Evolutionary conservation across 2,329 filamentous ascomycete species (phyloP).

Genomic region (Aureobasidium zeae): DNA sequence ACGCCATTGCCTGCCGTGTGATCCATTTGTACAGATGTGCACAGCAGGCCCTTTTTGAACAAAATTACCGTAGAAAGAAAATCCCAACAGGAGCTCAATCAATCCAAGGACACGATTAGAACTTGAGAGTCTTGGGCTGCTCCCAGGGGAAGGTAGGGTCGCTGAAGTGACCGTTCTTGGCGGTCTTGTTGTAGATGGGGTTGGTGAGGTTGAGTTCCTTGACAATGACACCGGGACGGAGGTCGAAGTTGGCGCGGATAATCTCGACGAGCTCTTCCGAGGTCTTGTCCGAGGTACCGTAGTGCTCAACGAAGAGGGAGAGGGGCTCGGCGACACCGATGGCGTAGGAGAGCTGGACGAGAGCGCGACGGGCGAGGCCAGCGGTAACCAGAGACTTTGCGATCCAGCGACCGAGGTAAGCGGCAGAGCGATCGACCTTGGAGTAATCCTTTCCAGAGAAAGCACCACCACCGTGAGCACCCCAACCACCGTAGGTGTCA

Average conservation of each 20-base stretch:
- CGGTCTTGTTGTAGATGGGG: slow-evolving; percentile 95
- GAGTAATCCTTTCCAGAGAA: slow-evolving; percentile 99
- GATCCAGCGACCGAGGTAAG: slow-evolving; percentile 96
- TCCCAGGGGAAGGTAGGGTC: slow-evolving; percentile 98
- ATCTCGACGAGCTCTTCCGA: slow-evolving; percentile 93
- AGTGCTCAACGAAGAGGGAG: slow-evolving; percentile 94
- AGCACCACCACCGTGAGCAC: slow-evolving; percentile 98
- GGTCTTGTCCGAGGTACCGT: slow-evolving; percentile 83
- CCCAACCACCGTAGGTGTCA: slow-evolving; percentile 99
- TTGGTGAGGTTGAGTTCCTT: slow-evolving; percentile 90
- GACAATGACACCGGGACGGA: slow-evolving; percentile 96
- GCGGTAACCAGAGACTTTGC: slow-evolving; percentile 94
- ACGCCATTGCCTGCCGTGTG: slow-evolving; percentile 5
- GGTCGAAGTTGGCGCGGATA: slow-evolving; percentile 92
- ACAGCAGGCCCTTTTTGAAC: slow-evolving; percentile 8
- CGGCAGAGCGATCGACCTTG: slow-evolving; percentile 98
- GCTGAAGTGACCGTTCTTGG: slow-evolving; percentile 99
- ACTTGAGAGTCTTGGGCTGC: slow-evolving; percentile 89
- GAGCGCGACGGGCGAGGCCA: slow-evolving; percentile 78
- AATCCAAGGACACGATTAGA: slow-evolving; percentile 48
- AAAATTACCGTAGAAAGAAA: too few relatives aligned
- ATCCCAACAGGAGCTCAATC: slow-evolving; percentile 7
- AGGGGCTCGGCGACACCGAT: slow-evolving; percentile 98
- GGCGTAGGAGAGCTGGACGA: slow-evolving; percentile 98
- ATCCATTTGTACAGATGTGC: slow-evolving; percentile 4